Evolutionary conservation across 2,329 filamentous ascomycete species (phyloP).

Genomic region (Cytospora mali): DNA sequence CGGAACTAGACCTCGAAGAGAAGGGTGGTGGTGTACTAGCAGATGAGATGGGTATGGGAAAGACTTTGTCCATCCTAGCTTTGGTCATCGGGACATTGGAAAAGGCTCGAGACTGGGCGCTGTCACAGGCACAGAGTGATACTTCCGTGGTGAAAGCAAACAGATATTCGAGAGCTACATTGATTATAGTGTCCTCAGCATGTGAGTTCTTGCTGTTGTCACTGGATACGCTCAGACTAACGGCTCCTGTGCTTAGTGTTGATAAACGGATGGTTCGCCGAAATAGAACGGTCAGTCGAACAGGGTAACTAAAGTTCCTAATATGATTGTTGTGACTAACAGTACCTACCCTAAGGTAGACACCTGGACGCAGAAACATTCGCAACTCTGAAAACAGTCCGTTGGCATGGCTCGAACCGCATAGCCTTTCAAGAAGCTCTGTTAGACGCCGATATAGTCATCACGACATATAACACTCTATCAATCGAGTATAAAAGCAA

Average conservation of each 20-base stretch:
- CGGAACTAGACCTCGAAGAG: not conserved
- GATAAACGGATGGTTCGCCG: not conserved
- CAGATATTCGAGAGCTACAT: not conserved
- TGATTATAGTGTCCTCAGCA: not conserved
- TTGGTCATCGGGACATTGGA: conserved; percentile 45
- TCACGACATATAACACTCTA: conserved; percentile 53
- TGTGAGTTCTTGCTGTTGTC: not conserved
- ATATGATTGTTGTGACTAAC: not conserved
- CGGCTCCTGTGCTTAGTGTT: not conserved
- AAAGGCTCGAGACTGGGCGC: not conserved
- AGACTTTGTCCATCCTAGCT: conserved; percentile 55
- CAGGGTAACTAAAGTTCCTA: not conserved
- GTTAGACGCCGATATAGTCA: conserved; percentile 43
- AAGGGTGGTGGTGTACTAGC: conserved; percentile 53
- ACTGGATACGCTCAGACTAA: not conserved
- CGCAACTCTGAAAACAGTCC: conserved; percentile 35
- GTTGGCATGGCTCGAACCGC: conserved; percentile 43
- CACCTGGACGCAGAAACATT: conserved; percentile 34
- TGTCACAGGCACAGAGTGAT: not conserved
- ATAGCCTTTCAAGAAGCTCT: conserved; percentile 32
- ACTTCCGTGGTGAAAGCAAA: not conserved
- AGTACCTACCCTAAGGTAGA: conserved; percentile 31
- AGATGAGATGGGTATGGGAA: conserved; percentile 65
- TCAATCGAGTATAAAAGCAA: conserved; percentile 38
- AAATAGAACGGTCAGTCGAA: conserved; percentile 15